Conservation (phyloP, 2,329 filamentous ascomycete species). For the Thelonectria rubi region DNA sequence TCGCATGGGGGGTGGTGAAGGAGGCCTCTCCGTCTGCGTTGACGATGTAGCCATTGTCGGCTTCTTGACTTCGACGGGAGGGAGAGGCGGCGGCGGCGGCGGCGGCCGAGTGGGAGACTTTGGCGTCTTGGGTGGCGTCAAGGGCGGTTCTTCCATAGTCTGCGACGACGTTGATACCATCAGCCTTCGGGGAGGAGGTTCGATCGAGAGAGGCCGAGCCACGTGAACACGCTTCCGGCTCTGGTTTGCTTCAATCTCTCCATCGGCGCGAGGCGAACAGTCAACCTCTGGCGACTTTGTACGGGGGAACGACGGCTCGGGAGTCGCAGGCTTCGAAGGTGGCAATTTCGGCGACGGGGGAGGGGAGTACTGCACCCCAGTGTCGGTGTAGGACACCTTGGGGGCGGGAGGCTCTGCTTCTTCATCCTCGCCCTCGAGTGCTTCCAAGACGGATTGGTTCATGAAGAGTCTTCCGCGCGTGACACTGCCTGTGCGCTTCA, state of each 20-base stretch:
- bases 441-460: conserved; percentile 65
- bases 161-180: conserved; percentile 75
- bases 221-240: conserved; percentile 73
- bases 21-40: conserved; percentile 66
- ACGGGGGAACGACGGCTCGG: conserved; percentile 51
- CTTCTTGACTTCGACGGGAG: conserved; percentile 49
- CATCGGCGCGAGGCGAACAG: conserved; percentile 55
- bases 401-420: conserved; percentile 53
- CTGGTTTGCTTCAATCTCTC: conserved; percentile 77
- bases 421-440: conserved; percentile 64
- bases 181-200: conserved; percentile 51
- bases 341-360: conserved; percentile 73
- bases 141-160: conserved; percentile 64
- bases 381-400: conserved; percentile 72
- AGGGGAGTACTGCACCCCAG: conserved; percentile 84
- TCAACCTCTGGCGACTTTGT: conserved; percentile 56
- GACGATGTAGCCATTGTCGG: conserved; percentile 61
- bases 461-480: conserved; percentile 61
- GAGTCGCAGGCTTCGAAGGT: conserved; percentile 52
- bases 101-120: conserved; percentile 57
- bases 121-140: conserved; percentile 76
- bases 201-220: conserved; percentile 60
- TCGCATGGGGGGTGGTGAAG: conserved; percentile 18
- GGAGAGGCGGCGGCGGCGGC: conserved; percentile 53
- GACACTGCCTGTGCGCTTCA: conserved; percentile 64